phyloP scores from a whole-genome alignment of 2,329 filamentous ascomycete species.

The Alternaria triticina region DNA sequence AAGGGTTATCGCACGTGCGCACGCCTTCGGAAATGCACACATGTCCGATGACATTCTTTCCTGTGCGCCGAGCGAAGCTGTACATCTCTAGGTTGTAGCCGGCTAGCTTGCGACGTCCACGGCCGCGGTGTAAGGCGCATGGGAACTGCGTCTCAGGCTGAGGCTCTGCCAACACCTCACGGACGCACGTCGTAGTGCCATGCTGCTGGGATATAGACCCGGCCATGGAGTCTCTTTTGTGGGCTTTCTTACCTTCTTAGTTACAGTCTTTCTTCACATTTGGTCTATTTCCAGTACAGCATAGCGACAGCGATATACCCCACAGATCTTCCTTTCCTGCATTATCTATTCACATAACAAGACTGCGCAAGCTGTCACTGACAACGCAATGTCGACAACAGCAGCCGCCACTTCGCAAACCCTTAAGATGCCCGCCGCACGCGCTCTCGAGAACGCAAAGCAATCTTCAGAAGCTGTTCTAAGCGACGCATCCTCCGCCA shows the following conservation, averaged over 20 bases:
- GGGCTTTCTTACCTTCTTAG: conserved; percentile 2
- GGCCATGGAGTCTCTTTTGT: conserved; percentile 1
- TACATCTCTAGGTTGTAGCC: conserved; percentile 27
- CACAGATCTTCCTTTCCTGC: conserved; percentile 14
- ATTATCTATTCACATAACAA: conserved; percentile 6
- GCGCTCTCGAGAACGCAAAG: conserved; percentile 52
- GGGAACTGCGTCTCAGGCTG: conserved; percentile 13
- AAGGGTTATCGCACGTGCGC: conserved; percentile 12
- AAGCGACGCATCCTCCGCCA: conserved; percentile 44
- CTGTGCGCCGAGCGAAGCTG: conserved; percentile 15
- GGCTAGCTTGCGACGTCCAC: conserved; percentile 31
- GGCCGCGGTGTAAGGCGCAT: conserved; percentile 30
- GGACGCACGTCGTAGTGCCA: conserved; percentile 4
- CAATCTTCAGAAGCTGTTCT: conserved; percentile 45
- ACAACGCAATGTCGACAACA: conserved; percentile 42
- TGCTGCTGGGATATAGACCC: conserved; percentile 11
- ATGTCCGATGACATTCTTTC: conserved; percentile 10
- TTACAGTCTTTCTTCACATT: conserved; percentile 10
- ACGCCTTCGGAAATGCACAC: conserved; percentile 1
- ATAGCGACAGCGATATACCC: conserved; percentile 13
- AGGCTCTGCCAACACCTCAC: conserved; percentile 19
- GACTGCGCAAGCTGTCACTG: conserved; percentile 14
- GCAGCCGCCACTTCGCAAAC: conserved; percentile 22
- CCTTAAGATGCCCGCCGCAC: conserved; percentile 45
- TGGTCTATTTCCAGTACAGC: conserved; percentile 10